A percentile compares a stretch with the other conserved stretches of the same genome.
phyloP scores from a whole-genome alignment of 192 early-diverging fungal species.

The Backusella australiensis region DNA sequence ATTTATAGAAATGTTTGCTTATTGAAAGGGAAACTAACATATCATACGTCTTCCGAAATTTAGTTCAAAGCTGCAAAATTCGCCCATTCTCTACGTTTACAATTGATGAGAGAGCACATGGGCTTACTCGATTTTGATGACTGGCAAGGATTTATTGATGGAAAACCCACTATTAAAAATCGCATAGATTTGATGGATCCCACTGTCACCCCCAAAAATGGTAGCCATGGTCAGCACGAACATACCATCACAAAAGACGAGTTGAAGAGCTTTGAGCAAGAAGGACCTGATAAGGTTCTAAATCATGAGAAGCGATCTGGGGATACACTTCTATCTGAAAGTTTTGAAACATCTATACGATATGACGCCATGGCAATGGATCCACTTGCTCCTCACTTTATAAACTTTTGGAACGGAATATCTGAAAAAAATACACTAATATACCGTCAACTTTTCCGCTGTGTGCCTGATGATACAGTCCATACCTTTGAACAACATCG shows the following conservation, averaged over 20 bases:
- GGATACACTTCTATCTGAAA: neutral
- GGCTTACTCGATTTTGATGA: conserved; percentile 57
- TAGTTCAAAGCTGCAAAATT: conserved; percentile 67
- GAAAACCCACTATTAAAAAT: conserved; percentile 12
- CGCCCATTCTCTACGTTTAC: conserved; percentile 66
- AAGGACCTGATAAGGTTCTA: conserved; percentile 38
- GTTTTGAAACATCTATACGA: neutral
- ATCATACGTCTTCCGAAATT: neutral
- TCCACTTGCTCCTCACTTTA: conserved; percentile 62
- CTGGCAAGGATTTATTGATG: conserved; percentile 18
- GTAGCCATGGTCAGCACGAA: neutral
- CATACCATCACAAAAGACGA: conserved; percentile 17
- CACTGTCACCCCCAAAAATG: neutral
- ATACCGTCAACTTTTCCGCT: conserved; percentile 73
- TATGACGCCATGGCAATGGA: conserved; percentile 53
- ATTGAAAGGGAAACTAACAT: neutral
- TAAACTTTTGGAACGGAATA: conserved; percentile 52
- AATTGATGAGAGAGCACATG: conserved; percentile 82
- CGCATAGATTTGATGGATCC: neutral
- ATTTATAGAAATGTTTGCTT: neutral
- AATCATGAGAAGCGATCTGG: neutral
- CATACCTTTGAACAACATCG: conserved; percentile 53
- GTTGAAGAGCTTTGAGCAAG: conserved; percentile 20
- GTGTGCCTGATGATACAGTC: conserved; percentile 78
- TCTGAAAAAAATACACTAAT: conserved; percentile 62